Base-by-base conservation (phyloP, 2,329 filamentous ascomycete species). In the Beauveria scarabaeidicola region DNA sequence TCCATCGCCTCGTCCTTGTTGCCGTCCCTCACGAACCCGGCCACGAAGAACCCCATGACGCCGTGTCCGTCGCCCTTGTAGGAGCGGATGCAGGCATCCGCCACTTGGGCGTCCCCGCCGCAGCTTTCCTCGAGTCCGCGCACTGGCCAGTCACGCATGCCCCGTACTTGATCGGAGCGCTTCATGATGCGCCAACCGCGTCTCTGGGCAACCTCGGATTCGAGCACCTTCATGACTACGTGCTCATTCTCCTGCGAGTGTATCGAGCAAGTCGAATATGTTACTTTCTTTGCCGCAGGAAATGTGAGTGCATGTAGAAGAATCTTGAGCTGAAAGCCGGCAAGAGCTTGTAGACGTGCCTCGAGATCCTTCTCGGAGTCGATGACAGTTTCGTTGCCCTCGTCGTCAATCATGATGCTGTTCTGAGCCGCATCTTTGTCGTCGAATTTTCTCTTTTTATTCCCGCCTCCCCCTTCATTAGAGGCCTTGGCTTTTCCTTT, bases 41-140 rank as follows among this genome's bases (percentile, higher is more conserved):
- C 91, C 21, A 97, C 89, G 67, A 99, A 99, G 73, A 99, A 97
- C 0, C 94, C 93, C 83, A 97, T 96, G 1, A 92, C 89, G 0
- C 91, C 91, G 63, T 88, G 83, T 10, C 86, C 86, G 65, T 93
- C 91, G 27, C 85, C 89, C 66, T 92, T 89, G 71, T 89, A 87
- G 36, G 90, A 90, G 61, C 93, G 80, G 59, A 97, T 87, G 68
- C 91, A 96, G 3, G 82, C 89, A 27, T 93, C 86, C 6, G 86
- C 82, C 1, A 90, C 70, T 3, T 78, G 72, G 44, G 78, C 69
- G 55, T 84, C 75, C 1, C 79, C 81, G 5, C 67, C 67, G 65
- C 77, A 76, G 40, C 78, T 80, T 40, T 78, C 78, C 41, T 68
- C 67, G 46, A 80, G 78, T 21, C 85, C 89, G 60, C 84, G 80